Conservation (phyloP, 345 rosid genomes). For the Anacardium occidentale region DNA sequence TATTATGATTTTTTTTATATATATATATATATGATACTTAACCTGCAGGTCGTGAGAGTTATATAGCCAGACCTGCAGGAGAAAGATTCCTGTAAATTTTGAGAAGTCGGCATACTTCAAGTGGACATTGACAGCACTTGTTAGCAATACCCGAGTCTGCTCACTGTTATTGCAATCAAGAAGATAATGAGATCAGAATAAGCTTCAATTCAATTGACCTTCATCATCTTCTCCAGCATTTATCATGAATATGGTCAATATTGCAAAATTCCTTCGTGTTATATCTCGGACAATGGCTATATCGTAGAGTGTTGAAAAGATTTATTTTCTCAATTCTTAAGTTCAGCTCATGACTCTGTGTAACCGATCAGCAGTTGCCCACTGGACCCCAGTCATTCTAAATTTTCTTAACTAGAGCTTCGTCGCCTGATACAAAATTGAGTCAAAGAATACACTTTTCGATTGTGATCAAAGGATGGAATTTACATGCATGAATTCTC, state of each 20-base stretch:
- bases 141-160: slow-evolving; percentile 74
- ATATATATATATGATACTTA: no score
- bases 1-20: not conserved
- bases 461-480: no score
- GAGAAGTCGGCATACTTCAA: slow-evolving; percentile 89
- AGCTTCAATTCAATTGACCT: not conserved
- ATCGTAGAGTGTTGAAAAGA: no score
- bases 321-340: no score
- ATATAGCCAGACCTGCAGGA: slow-evolving; percentile 82
- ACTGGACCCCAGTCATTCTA: no score
- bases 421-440: no score
- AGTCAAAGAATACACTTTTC: no score
- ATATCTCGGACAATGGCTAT: not conserved
- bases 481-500: no score
- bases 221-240: not conserved
- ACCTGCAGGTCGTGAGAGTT: slow-evolving; percentile 98
- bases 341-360: no score
- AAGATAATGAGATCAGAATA: slow-evolving; percentile 8
- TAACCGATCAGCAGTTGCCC: no score
- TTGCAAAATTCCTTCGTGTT: not conserved
- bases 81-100: slow-evolving; percentile 72
- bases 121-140: slow-evolving; percentile 94
- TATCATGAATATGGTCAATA: no score
- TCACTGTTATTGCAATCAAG: slow-evolving; percentile 52
- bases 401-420: no score